Evolutionary conservation across 2,329 filamentous ascomycete genomes (phyloP).

Genomic region (Metarhizium album): DNA sequence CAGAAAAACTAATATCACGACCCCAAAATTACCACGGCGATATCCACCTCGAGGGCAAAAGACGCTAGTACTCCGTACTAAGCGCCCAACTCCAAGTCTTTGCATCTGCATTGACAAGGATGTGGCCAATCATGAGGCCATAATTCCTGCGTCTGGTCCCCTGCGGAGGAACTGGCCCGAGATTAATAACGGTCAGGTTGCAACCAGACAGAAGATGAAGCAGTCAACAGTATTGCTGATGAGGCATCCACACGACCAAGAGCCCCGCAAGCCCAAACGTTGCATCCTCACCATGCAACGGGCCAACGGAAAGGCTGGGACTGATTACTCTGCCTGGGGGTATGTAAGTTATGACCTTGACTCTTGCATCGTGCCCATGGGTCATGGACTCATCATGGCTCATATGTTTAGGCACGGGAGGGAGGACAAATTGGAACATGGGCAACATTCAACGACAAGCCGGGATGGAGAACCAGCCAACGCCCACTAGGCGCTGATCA

Average conservation of each 20-base stretch:
- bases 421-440: neutral
- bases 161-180: neutral
- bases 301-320: neutral
- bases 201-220: neutral
- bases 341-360: no score
- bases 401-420: neutral
- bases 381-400: no score
- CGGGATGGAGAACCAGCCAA: neutral
- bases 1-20: no score
- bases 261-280: neutral
- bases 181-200: neutral
- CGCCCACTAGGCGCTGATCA: neutral
- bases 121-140: conserved; percentile 6
- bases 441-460: no score
- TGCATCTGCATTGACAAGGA: neutral
- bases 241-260: no score
- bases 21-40: no score
- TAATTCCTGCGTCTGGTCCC: neutral
- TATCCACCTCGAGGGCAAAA: no score
- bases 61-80: conserved; percentile 3
- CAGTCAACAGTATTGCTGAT: no score
- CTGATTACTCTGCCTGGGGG: no score
- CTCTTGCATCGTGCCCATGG: no score
- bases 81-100: conserved; percentile 6
- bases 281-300: neutral